Base-by-base conservation (phyloP, 2,329 filamentous ascomycete species). In the Magnaporthiopsis rhizophila region DNA sequence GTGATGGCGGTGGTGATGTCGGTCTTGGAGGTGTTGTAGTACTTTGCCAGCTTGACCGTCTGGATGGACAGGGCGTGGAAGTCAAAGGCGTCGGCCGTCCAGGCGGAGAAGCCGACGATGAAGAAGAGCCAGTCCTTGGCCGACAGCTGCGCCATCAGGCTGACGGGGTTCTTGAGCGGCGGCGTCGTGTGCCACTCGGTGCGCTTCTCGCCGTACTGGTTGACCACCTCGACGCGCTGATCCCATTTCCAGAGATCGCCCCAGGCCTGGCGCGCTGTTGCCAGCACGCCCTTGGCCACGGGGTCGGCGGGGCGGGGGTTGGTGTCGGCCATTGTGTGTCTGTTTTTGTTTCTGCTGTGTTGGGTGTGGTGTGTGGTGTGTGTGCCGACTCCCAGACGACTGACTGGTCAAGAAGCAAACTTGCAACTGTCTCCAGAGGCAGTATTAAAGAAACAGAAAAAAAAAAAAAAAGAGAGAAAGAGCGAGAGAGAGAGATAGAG, bases 11-110 rank as follows among this genome's bases (percentile, higher is more conserved):
- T 89, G 2, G 87, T 86, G 69, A 94, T 88, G 64, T 88, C 81
- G 0, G 89, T 90, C 66, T 84, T 85, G 62, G 78, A 79, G 24
- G 75, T 76, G 66, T 70, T 71, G 64, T 82, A 84, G 71, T 81
- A 80, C 57, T 77, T 69, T 61, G 81, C 83, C 30, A 93, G 79
- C 76, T 92, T 91, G 69, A 83, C 83, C 3, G 89, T 90, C 74
- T 92, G 90, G 68, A 94, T 90, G 5, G 87, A 90, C 11, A 94
- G 81, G 32, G 90, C 89, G 75, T 92, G 89, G 73, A 93, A 94
- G 75, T 92, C 90, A 73, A 93, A 94, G 3, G 90, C 90, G 73
- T 94, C 91, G 65, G 89, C 90, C 1, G 86, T 89, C 91, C 91
- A 94, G 21, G 89, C 87, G 45, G 83, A 75, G 72, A 93, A 86